These are phyloP conservation scores for Venustampulla echinocandica DNA, from an alignment of 495 filamentous ascomycete genomes.

Conservation along the genomic window DNA sequence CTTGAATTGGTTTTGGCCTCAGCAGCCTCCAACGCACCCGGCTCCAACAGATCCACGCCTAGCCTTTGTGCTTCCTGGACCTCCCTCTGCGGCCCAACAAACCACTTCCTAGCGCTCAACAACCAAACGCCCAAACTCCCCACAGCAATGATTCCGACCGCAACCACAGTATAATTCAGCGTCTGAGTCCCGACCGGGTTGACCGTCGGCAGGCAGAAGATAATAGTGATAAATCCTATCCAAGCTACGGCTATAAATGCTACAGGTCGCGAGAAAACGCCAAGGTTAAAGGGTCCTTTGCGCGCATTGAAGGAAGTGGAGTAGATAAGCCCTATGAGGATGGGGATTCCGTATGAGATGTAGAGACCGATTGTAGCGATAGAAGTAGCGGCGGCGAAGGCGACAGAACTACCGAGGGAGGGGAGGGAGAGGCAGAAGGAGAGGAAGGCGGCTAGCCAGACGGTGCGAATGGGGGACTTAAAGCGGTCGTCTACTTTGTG, in stretches of 20 bases:
- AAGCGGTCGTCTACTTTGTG: constrained; percentile 40
- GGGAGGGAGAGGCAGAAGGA: constrained; percentile 52
- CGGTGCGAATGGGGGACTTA: constrained; percentile 44
- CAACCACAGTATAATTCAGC: constrained; percentile 53
- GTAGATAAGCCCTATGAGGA: constrained; percentile 48
- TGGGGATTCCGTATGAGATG: constrained; percentile 55
- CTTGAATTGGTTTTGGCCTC: no score
- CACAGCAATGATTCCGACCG: constrained; percentile 50
- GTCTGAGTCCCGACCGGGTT: constrained; percentile 51
- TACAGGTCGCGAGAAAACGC: constrained; percentile 43
- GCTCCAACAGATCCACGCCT: constrained; percentile 40
- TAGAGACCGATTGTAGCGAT: constrained; percentile 60
- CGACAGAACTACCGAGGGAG: constrained; percentile 50
- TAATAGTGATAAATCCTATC: constrained; percentile 47
- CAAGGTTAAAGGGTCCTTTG: constrained; percentile 50
- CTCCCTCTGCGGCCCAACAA: constrained; percentile 47
- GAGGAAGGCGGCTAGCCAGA: constrained; percentile 48
- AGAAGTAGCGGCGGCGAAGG: constrained; percentile 51
- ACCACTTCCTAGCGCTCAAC: constrained; percentile 47
- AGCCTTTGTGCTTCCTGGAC: constrained; percentile 38
- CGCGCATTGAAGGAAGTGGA: constrained; percentile 29
- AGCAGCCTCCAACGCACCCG: constrained; percentile 38
- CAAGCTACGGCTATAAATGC: constrained; percentile 44
- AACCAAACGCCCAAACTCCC: constrained; percentile 35
- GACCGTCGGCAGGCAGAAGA: constrained; percentile 56